phyloP scores from a whole-genome alignment of 163 green algal genomes.

The Chlamydomonas reinhardtii region DNA sequence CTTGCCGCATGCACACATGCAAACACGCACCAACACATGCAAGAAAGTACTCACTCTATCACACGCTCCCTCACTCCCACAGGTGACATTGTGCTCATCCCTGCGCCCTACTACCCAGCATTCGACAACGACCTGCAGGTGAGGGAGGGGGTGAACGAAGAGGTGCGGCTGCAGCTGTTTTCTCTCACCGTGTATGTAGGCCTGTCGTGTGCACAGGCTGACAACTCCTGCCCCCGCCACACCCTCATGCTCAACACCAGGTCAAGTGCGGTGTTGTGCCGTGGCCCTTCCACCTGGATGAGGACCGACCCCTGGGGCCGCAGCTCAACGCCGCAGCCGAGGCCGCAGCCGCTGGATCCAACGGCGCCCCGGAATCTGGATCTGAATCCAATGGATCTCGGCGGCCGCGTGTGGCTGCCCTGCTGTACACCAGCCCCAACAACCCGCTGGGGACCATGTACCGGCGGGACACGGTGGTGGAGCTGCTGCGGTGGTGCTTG shows the following conservation, averaged over 20 bases:
- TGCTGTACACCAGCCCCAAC: conserved; percentile 90
- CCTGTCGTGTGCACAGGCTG: no score
- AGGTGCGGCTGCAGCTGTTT: neutral
- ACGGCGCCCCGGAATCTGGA: neutral
- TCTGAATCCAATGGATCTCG: neutral
- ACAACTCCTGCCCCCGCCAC: no score
- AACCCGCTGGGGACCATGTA: conserved; percentile 84
- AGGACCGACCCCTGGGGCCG: conserved; percentile 41
- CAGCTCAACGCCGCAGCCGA: conserved; percentile 52
- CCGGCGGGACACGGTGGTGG: conserved; percentile 61
- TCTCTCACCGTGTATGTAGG: no score
- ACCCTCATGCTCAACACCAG: conserved; percentile 50
- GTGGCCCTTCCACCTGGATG: conserved; percentile 64
- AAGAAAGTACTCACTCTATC: no score
- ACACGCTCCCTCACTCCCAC: neutral
- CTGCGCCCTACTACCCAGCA: conserved; percentile 93
- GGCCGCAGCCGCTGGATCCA: conserved; percentile 16
- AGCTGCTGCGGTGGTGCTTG: conserved; percentile 85
- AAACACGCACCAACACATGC: no score
- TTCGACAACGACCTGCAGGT: conserved; percentile 93
- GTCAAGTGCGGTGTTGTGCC: conserved; percentile 61
- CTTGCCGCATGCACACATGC: neutral
- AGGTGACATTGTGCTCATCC: conserved; percentile 85
- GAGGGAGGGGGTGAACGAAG: conserved; percentile 50
- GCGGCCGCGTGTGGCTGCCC: conserved; percentile 22